phyloP scores from a whole-genome alignment of 140 eudicot genomes.

The Ambrosia hybrid region DNA sequence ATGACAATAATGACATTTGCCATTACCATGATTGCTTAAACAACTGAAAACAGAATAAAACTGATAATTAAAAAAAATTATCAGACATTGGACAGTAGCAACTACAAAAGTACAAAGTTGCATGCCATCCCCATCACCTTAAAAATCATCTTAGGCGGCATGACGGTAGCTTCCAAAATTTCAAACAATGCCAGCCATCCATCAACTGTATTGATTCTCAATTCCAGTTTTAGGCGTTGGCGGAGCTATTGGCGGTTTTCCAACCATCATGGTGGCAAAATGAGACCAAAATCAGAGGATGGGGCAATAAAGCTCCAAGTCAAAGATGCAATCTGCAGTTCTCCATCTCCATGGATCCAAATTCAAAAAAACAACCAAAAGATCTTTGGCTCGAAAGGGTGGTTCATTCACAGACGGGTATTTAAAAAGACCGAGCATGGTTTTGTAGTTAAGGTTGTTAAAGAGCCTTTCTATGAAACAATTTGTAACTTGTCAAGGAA shows the following conservation, averaged over 20 bases:
- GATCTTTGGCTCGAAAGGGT: conserved; percentile 8
- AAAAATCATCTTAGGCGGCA: conserved; percentile 24
- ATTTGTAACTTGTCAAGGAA: neutral
- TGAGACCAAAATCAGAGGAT: conserved; percentile 8
- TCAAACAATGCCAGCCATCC: conserved; percentile 9
- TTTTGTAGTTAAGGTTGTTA: conserved; percentile 7
- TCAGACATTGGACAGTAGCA: neutral
- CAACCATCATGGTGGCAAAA: conserved; percentile 13
- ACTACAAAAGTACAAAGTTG: conserved; percentile 28
- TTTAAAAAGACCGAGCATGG: conserved; percentile 7
- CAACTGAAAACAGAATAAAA: neutral
- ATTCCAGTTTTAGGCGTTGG: conserved; percentile 14
- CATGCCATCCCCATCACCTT: conserved; percentile 17
- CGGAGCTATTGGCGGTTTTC: conserved; percentile 2
- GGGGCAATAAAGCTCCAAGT: conserved; percentile 15
- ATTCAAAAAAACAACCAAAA: conserved; percentile 21
- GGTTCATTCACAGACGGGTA: conserved; percentile 8
- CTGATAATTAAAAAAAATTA: neutral
- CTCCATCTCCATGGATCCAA: conserved; percentile 28
- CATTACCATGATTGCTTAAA: neutral
- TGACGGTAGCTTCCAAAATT: conserved; percentile 17
- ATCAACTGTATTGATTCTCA: neutral
- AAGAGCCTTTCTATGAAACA: conserved; percentile 15
- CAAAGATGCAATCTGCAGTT: conserved; percentile 7
- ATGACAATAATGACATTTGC: conserved; percentile 6